phyloP scores from a whole-genome alignment of 495 filamentous ascomycete genomes.

The Sordaria brevicollis region DNA sequence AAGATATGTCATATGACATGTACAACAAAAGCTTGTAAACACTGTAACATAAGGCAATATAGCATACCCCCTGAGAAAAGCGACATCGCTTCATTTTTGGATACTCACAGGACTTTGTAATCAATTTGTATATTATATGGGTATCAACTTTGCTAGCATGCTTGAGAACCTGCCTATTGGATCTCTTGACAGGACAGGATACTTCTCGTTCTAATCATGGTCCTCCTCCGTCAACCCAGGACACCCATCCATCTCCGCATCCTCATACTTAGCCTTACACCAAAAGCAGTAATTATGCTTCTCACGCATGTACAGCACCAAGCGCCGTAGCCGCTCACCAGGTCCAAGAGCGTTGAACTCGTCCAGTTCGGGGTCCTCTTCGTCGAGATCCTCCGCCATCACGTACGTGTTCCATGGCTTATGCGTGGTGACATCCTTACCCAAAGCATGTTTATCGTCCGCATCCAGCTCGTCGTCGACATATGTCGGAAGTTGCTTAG shows the following conservation, averaged over 20 bases:
- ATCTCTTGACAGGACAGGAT: background rate
- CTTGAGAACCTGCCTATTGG: no score
- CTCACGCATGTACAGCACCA: conserved; percentile 60
- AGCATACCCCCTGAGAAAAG: background rate
- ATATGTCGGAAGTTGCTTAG: conserved; percentile 34
- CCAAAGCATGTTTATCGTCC: conserved; percentile 39
- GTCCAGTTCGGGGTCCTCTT: conserved; percentile 78
- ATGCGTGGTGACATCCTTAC: conserved; percentile 8
- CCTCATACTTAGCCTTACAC: conserved; percentile 76
- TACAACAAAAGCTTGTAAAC: background rate
- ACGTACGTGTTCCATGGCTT: conserved; percentile 27
- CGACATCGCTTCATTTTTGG: background rate
- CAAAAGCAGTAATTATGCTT: conserved; percentile 85
- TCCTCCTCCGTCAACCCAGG: conserved; percentile 86
- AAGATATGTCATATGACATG: background rate
- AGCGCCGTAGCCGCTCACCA: conserved; percentile 49
- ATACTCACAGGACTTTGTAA: background rate
- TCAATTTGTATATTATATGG: no score
- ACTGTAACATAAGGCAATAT: background rate
- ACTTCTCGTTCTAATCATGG: conserved; percentile 51
- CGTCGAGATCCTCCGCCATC: conserved; percentile 61
- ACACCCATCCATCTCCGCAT: conserved; percentile 72
- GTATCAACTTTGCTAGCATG: no score
- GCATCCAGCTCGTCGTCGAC: conserved; percentile 43
- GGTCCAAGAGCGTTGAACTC: conserved; percentile 63